Conservation (phyloP, 192 early-diverging fungal species). For the Globomyces pollinis-pini region DNA sequence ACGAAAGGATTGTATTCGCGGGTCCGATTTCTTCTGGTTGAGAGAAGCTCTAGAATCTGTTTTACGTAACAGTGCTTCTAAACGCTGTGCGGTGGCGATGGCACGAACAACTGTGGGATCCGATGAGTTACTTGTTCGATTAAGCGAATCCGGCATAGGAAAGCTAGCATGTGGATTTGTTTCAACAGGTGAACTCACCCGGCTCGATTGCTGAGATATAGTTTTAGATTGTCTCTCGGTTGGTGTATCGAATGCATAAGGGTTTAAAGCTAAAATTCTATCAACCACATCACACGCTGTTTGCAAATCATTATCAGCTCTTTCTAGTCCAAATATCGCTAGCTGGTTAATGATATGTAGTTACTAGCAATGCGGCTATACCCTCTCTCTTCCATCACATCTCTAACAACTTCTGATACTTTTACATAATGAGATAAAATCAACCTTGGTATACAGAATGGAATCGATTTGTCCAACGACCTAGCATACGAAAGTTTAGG, state of each 20-base stretch:
- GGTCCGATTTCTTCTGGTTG: not conserved
- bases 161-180: not conserved
- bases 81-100: not conserved
- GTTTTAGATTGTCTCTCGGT: not conserved
- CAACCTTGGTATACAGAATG: not conserved
- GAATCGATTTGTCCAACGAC: slow-evolving; percentile 33
- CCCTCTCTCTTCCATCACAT: not conserved
- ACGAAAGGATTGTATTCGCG: not conserved
- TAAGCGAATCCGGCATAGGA: too few species aligned
- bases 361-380: slow-evolving; percentile 4
- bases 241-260: not conserved
- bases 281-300: slow-evolving; percentile 5
- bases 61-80: not conserved
- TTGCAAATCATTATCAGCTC: slow-evolving; percentile 37
- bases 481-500: slow-evolving; percentile 31
- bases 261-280: not conserved
- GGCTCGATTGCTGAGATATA: too few species aligned
- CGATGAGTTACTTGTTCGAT: not conserved
- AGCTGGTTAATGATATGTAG: slow-evolving; percentile 2
- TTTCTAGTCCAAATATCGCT: slow-evolving; percentile 19
- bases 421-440: slow-evolving; percentile 14
- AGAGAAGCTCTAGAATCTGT: not conserved
- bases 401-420: slow-evolving; percentile 17
- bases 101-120: not conserved
- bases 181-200: not conserved